phyloP scores from a whole-genome alignment of 2,329 filamentous ascomycete species.

The Xylaria sp. region DNA sequence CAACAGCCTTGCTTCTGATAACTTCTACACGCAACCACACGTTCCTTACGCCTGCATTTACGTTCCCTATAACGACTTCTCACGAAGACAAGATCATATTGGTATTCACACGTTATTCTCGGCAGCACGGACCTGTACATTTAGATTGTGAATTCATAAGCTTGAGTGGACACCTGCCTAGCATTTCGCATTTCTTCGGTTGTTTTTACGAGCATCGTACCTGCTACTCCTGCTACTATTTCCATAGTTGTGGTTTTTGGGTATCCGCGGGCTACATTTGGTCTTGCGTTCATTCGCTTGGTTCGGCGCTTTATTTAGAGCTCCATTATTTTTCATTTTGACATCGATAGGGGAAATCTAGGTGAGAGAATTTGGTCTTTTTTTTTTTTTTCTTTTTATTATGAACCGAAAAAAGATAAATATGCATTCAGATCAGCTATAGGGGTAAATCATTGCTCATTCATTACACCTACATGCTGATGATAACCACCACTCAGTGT shows the following conservation, averaged over 20 bases:
- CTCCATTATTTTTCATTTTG: background rate
- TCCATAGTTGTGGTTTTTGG: constrained; percentile 7
- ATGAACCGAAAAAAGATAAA: background rate
- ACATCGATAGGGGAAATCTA: constrained; percentile 11
- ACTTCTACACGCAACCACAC: constrained; percentile 6
- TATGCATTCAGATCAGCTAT: constrained; percentile 2
- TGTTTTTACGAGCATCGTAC: constrained; percentile 15
- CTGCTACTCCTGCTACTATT: background rate
- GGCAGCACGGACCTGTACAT: constrained; percentile 31
- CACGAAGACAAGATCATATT: constrained; percentile 34
- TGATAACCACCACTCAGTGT: background rate
- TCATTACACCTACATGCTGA: constrained; percentile 13
- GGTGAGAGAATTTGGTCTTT: constrained; percentile 19
- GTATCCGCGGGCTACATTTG: constrained; percentile 14
- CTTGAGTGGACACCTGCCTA: constrained; percentile 12
- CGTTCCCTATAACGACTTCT: constrained; percentile 26
- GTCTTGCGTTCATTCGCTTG: constrained; percentile 27
- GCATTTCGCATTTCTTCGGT: constrained; percentile 12
- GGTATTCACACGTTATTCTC: constrained; percentile 16
- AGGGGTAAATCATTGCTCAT: background rate
- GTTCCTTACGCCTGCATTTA: constrained; percentile 20
- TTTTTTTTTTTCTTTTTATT: constrained; percentile 10
- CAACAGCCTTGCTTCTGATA: constrained; percentile 10
- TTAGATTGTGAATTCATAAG: constrained; percentile 34
- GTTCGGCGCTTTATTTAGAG: constrained; percentile 8